These are phyloP conservation scores for Leucocoprinus leucothites DNA, from an alignment of 768 basidiomycete genomes.

Conservation along the genomic window DNA sequence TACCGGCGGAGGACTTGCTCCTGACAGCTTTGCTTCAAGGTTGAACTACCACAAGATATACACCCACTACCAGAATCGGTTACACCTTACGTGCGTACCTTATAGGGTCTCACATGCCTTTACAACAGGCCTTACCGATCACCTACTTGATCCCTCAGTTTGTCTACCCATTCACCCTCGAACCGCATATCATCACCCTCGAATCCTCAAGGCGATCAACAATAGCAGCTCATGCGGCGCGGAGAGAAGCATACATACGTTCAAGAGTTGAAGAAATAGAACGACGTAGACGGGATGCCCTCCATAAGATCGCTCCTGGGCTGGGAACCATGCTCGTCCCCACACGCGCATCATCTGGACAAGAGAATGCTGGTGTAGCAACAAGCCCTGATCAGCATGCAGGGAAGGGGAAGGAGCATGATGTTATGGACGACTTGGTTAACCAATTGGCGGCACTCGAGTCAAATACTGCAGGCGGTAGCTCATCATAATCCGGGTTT, in stretches of 20 bases:
- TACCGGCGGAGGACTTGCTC: constrained; percentile 2
- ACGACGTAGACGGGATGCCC: constrained; percentile 56
- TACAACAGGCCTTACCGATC: background rate
- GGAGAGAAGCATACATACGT: constrained; percentile 68
- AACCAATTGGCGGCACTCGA: constrained; percentile 75
- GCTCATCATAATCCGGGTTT: no score
- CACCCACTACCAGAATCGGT: constrained; percentile 93
- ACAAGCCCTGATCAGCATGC: background rate
- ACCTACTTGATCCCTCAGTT: constrained; percentile 77
- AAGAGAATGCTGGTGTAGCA: constrained; percentile 12
- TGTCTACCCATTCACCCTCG: constrained; percentile 93
- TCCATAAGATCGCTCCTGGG: constrained; percentile 80
- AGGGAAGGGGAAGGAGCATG: constrained; percentile 29
- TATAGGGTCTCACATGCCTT: background rate
- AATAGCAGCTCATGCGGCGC: constrained; percentile 59
- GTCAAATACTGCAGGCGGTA: background rate
- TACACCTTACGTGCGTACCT: constrained; percentile 67
- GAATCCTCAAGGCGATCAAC: constrained; percentile 71
- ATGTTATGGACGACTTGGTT: constrained; percentile 83
- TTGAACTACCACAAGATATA: constrained; percentile 85
- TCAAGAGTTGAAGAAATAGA: constrained; percentile 79
- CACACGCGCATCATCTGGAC: constrained; percentile 16
- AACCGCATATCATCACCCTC: constrained; percentile 76
- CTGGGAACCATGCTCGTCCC: constrained; percentile 74
- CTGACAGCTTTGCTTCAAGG: constrained; percentile 38